phyloP scores from a whole-genome alignment of 2,329 filamentous ascomycete genomes.

The Penicillium nordicum region DNA sequence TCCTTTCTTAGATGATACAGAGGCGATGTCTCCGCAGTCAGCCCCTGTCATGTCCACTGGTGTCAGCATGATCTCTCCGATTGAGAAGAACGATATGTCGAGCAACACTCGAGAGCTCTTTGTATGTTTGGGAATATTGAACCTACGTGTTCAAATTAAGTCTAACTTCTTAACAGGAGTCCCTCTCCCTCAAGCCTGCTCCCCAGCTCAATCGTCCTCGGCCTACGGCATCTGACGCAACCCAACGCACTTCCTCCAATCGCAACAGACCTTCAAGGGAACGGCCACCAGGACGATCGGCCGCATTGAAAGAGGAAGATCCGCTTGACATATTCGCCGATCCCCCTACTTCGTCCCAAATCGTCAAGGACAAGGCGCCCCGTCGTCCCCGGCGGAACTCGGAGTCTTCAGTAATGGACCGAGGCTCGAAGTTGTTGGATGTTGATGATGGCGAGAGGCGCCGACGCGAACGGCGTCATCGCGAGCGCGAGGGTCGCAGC shows the following conservation, averaged over 20 bases:
- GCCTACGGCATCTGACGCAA: constrained; percentile 31
- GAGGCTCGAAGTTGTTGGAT: constrained; percentile 46
- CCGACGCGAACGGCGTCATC: constrained; percentile 47
- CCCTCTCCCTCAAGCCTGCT: constrained; percentile 35
- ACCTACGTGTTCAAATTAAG: background rate
- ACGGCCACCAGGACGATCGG: constrained; percentile 21
- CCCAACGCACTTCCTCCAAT: constrained; percentile 22
- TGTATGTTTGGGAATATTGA: constrained; percentile 46
- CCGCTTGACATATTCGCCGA: constrained; percentile 50
- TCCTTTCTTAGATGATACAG: constrained; percentile 56
- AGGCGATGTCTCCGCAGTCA: constrained; percentile 37
- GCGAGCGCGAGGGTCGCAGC: constrained; percentile 48
- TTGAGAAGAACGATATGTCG: constrained; percentile 40
- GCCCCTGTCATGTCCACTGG: constrained; percentile 26
- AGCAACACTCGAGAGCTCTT: constrained; percentile 57
- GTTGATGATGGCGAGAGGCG: constrained; percentile 49
- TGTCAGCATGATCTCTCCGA: constrained; percentile 30
- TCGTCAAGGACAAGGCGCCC: constrained; percentile 3
- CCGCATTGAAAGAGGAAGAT: constrained; percentile 25
- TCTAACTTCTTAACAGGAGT: constrained; percentile 31
- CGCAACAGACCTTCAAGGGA: constrained; percentile 29
- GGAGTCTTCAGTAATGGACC: constrained; percentile 59
- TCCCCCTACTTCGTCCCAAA: constrained; percentile 34
- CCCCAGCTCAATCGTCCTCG: constrained; percentile 38
- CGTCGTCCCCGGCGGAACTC: constrained; percentile 58